Conservation (phyloP, 768 basidiomycete species). For the Mycena sanguinolenta region DNA sequence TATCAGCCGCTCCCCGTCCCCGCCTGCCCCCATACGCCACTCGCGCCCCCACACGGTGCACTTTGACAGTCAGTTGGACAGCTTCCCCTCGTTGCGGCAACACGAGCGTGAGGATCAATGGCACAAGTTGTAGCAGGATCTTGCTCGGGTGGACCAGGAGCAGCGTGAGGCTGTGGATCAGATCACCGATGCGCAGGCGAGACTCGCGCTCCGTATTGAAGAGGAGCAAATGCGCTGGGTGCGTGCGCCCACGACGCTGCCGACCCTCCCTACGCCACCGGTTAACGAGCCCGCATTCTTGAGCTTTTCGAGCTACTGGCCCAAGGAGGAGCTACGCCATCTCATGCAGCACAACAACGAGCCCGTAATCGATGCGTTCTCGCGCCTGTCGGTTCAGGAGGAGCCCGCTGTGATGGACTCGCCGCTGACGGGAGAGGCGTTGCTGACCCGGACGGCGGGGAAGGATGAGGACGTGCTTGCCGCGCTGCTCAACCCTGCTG, state of each 20-base stretch:
- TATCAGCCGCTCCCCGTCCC: slow-evolving; percentile 22
- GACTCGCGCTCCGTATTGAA: slow-evolving; percentile 24
- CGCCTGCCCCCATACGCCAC: slow-evolving; percentile 17
- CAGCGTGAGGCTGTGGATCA: slow-evolving; percentile 30
- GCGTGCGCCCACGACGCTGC: slow-evolving; percentile 7
- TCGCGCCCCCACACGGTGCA: not conserved
- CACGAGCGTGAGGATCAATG: not conserved
- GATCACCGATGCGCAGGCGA: slow-evolving; percentile 22
- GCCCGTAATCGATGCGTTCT: slow-evolving; percentile 27
- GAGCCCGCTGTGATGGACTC: slow-evolving; percentile 41
- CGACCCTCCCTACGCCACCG: slow-evolving; percentile 8
- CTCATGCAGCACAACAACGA: slow-evolving; percentile 39
- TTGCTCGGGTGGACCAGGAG: slow-evolving; percentile 14
- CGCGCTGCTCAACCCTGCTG: slow-evolving; percentile 43
- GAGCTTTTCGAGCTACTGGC: slow-evolving; percentile 44
- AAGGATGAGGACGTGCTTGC: slow-evolving; percentile 36
- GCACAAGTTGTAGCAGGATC: not conserved
- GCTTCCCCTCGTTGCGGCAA: not conserved
- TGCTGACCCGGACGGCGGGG: slow-evolving; percentile 42
- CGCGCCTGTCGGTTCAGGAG: slow-evolving; percentile 30
- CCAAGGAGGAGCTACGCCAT: slow-evolving; percentile 53
- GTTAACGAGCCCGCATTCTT: slow-evolving; percentile 38
- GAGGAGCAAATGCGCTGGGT: slow-evolving; percentile 29
- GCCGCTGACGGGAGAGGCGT: slow-evolving; percentile 47
- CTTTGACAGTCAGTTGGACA: slow-evolving; percentile 1